Percentiles rank a stretch among this genome's conserved stretches.
phyloP scores from a whole-genome alignment of 1,284 basidiomycete species.

The Sporisorium graminicola region DNA sequence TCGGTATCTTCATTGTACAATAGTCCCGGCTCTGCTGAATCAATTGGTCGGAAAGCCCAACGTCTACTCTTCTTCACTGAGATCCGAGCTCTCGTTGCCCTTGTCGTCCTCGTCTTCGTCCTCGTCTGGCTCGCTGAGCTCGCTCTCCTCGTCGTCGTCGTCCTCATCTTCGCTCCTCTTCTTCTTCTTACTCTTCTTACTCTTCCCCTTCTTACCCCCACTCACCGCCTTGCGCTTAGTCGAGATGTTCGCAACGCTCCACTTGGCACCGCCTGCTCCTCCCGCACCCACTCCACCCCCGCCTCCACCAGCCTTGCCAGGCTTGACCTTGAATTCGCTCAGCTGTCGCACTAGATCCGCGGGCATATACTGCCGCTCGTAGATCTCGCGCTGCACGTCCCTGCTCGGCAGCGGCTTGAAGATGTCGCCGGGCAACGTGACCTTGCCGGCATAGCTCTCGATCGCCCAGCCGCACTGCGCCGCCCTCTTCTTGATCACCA shows the following conservation, averaged over 20 bases:
- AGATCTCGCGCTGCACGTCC: conserved; percentile 54
- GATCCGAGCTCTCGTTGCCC: conserved; percentile 16
- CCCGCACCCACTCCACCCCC: background rate
- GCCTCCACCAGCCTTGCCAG: background rate
- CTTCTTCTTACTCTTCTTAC: conserved; percentile 8
- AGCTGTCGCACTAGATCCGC: conserved; percentile 23
- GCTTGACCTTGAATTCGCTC: conserved; percentile 30
- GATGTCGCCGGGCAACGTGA: conserved; percentile 85
- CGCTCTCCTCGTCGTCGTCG: conserved; percentile 23
- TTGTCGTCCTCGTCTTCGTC: conserved; percentile 17
- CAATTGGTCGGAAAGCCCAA: too few relatives aligned
- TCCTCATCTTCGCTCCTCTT: conserved; percentile 2
- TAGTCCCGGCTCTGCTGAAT: too few relatives aligned
- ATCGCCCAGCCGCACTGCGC: conserved; percentile 81
- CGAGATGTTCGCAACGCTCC: conserved; percentile 12
- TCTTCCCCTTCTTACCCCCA: conserved; percentile 7
- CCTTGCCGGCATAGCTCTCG: conserved; percentile 82
- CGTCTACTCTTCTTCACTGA: conserved; percentile 25
- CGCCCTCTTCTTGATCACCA: conserved; percentile 82
- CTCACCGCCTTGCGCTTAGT: conserved; percentile 1
- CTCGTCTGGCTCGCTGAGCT: conserved; percentile 21
- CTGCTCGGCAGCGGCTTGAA: conserved; percentile 71
- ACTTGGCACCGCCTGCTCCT: conserved; percentile 3
- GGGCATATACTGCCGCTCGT: conserved; percentile 41
- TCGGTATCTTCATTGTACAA: too few relatives aligned